Evolutionary conservation across 306 rosid species (phyloP).

Genomic region (Nissolia schottii): DNA sequence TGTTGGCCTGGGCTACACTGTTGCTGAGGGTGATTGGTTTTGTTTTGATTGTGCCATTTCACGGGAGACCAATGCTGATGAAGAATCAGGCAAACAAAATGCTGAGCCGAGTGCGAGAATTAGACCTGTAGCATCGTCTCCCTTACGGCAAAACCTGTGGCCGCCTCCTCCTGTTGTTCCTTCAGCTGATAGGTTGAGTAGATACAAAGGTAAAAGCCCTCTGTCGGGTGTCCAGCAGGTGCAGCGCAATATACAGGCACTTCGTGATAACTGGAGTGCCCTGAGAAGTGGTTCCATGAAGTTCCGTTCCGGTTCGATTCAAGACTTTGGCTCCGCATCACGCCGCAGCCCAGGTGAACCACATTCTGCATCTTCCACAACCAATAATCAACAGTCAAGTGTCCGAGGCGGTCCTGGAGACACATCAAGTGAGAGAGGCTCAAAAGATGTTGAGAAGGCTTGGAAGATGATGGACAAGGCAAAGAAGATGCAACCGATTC

Average conservation of each 20-base stretch:
- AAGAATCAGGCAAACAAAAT: conserved; percentile 25
- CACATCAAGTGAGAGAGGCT: not conserved
- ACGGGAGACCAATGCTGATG: conserved; percentile 19
- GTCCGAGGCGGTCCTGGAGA: conserved; percentile 20
- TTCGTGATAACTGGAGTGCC: conserved; percentile 72
- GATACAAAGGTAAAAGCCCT: not conserved
- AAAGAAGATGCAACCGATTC: conserved; percentile 24
- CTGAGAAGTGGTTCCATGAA: conserved; percentile 57
- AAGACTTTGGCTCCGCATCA: conserved; percentile 15
- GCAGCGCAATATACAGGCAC: conserved; percentile 35
- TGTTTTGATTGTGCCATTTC: conserved; percentile 56
- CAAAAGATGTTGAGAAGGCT: conserved; percentile 50
- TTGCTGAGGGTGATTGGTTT: conserved; percentile 93
- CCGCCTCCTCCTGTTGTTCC: conserved; percentile 23
- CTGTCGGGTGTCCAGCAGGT: conserved; percentile 35
- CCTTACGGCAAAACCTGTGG: conserved; percentile 18
- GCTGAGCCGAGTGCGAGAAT: conserved; percentile 14
- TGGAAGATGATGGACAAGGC: conserved; percentile 82
- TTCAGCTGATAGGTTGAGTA: conserved; percentile 24
- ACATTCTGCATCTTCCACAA: conserved; percentile 30
- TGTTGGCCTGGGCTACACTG: conserved; percentile 62
- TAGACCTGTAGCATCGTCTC: conserved; percentile 15
- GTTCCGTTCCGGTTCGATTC: conserved; percentile 41
- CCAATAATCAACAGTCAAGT: conserved; percentile 29
- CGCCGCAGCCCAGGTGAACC: conserved; percentile 25